Percentiles rank a stretch among this genome's conserved stretches.
Conservation (phyloP, 371 early-diverging fungal species). For the Batrachochytrium dendrobatidis region DNA sequence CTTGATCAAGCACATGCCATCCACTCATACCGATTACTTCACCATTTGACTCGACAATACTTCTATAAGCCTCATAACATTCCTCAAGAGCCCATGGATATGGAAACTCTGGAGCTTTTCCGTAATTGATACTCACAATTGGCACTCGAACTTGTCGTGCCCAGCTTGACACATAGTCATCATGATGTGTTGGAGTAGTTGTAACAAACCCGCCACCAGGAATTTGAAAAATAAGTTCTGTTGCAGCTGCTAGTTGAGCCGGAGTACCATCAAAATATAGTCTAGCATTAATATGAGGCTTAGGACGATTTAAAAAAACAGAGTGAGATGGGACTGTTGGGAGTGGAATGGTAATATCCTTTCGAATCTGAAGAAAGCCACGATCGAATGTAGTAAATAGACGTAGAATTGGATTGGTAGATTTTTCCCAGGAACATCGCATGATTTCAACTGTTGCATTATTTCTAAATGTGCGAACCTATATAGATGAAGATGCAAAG, state of each 20-base stretch:
- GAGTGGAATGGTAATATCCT: constrained; percentile 49
- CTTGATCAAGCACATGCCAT: constrained; percentile 36
- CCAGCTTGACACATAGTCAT: constrained; percentile 38
- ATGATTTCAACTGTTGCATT: constrained; percentile 79
- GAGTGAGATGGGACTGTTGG: constrained; percentile 31
- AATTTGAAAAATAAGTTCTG: constrained; percentile 59
- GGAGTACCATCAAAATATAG: constrained; percentile 47
- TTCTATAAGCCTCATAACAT: constrained; percentile 81
- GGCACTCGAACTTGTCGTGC: constrained; percentile 33
- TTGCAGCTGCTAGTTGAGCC: constrained; percentile 36
- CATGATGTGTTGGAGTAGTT: constrained; percentile 37
- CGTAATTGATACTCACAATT: constrained; percentile 81
- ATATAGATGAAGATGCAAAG: neutral
- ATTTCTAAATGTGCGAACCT: constrained; percentile 63
- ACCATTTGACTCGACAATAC: constrained; percentile 38
- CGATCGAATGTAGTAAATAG: constrained; percentile 29
- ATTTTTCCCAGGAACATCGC: constrained; percentile 87
- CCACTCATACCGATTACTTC: constrained; percentile 44
- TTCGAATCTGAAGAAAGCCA: constrained; percentile 47
- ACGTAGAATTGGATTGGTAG: constrained; percentile 48
- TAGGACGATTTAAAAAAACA: constrained; percentile 17
- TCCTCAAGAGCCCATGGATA: constrained; percentile 90
- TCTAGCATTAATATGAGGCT: constrained; percentile 24
- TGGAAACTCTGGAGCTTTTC: constrained; percentile 92
- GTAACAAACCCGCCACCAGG: constrained; percentile 87